Base-by-base conservation (phyloP, 305 asterid genomes). In the Ilex paraguariensis region DNA sequence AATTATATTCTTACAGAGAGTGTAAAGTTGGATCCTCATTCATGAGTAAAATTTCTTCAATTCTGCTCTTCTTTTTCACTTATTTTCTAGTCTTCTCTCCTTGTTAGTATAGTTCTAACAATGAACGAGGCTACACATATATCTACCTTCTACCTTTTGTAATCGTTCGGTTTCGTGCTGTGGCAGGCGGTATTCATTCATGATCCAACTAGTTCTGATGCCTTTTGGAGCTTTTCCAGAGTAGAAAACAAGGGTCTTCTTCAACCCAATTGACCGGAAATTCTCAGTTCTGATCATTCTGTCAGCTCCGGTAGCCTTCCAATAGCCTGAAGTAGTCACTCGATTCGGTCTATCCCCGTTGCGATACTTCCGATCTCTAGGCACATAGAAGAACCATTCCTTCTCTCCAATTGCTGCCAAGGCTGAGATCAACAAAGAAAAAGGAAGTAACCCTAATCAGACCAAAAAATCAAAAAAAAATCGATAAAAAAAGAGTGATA, bases 221-320 rank as follows among this genome's bases (percentile, higher is more conserved):
- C 70, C 70, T 48, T 66, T 66, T 0, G 70, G 70, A 17, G 70
- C 70, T 51, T 58, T 66, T 3, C 70, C 70, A 3, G 70, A 57
- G 64, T 66, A 66, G 17, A 66, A 66, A 16, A 66, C 70, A 6
- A 66, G 70, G 1, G 70, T 66, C 17, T 66, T 66, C 54, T 66
- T 66, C 44, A 66, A 13, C 44, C 70, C 70, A 50, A 66, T 66
- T 17, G 70, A 57, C 59, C 50, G 40, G 32, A 50, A 58, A 10
- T 49, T 66, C 70, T 66, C 70, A 3, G 70, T 50, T 66, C 64
- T 48, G 44, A 66, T 66, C 70, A 58, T 66, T 58, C 64, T 66
- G 7, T 66, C 70, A 9, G 70, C 64, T 49, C 70, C 70, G 2
- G 70, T 66, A 5, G 70, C 70, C 53, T 66, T 66, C 70, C 70